Evolutionary conservation across 768 basidiomycete genomes (phyloP).

Genomic region (Podaxis sp.): DNA sequence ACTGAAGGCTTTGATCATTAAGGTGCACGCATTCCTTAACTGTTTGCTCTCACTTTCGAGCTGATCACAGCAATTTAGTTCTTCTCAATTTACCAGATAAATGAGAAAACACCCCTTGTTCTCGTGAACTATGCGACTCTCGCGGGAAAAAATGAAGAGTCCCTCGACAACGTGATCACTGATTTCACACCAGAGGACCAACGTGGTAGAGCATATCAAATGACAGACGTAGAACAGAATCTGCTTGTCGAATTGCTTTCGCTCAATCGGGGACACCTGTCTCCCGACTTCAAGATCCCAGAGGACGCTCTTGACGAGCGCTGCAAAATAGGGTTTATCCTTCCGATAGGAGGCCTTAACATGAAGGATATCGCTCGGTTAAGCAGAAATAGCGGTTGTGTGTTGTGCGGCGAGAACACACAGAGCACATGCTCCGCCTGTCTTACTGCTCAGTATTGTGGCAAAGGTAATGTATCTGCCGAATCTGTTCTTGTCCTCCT

Average conservation of each 20-base stretch:
- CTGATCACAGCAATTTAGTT: conserved; percentile 16
- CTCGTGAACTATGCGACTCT: conserved; percentile 24
- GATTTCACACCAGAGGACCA: conserved; percentile 11
- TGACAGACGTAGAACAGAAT: conserved; percentile 28
- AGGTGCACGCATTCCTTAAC: neutral
- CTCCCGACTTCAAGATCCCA: conserved; percentile 20
- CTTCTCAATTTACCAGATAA: conserved; percentile 19
- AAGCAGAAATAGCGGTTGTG: conserved; percentile 29
- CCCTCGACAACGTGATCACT: conserved; percentile 15
- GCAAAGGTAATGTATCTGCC: conserved; percentile 22
- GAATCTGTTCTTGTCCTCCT: neutral
- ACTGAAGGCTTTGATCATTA: conserved; percentile 5
- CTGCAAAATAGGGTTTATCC: conserved; percentile 27
- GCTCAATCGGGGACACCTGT: conserved; percentile 27
- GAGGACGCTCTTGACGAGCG: conserved; percentile 17
- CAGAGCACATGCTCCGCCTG: conserved; percentile 32
- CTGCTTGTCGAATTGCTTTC: conserved; percentile 29
- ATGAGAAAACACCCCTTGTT: conserved; percentile 23
- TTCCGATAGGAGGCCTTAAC: conserved; percentile 33
- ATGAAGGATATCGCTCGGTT: conserved; percentile 33
- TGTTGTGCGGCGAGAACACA: conserved; percentile 32
- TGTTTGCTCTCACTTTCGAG: no score
- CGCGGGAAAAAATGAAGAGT: conserved; percentile 11
- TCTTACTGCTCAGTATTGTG: conserved; percentile 33
- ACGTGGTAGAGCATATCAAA: conserved; percentile 14